phyloP scores from a whole-genome alignment of 1,284 basidiomycete species.

The Gomphus sp. region DNA sequence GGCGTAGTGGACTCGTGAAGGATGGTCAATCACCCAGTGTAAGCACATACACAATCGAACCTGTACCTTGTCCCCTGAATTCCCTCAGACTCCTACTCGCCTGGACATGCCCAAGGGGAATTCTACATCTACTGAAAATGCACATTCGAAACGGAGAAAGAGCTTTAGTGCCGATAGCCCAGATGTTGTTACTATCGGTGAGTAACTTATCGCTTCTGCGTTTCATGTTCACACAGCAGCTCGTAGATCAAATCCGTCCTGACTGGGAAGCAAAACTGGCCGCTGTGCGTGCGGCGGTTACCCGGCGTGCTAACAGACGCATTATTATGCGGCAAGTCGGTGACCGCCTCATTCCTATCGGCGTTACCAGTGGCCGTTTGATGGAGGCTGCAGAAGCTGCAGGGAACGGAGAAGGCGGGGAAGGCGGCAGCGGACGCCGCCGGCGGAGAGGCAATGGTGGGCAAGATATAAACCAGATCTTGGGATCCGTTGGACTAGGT shows the following conservation, averaged over 20 bases:
- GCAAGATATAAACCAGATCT: conserved; percentile 40
- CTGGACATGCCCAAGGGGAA: conserved; percentile 36
- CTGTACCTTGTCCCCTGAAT: background rate
- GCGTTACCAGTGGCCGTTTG: conserved; percentile 78
- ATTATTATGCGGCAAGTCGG: conserved; percentile 99
- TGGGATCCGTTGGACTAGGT: conserved; percentile 58
- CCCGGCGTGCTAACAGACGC: conserved; percentile 84
- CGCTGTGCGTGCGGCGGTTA: conserved; percentile 79
- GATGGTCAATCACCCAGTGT: conserved; percentile 46
- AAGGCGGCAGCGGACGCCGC: conserved; percentile 37
- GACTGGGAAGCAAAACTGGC: conserved; percentile 94
- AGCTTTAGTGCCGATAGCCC: conserved; percentile 67
- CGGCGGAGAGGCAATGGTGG: background rate
- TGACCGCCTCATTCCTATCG: conserved; percentile 92
- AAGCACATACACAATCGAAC: conserved; percentile 19
- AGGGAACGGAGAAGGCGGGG: conserved; percentile 40
- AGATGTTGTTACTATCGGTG: conserved; percentile 88
- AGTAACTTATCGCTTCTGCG: background rate
- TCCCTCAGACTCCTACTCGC: conserved; percentile 26
- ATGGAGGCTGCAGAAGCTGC: conserved; percentile 38
- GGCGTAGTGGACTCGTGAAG: conserved; percentile 65
- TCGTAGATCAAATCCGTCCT: conserved; percentile 80
- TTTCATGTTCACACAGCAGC: background rate
- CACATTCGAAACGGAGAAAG: conserved; percentile 51
- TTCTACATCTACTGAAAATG: conserved; percentile 27